Evolutionary conservation across 148 eudicot species (phyloP).

Genomic region (Rhododendron griersonianum): DNA sequence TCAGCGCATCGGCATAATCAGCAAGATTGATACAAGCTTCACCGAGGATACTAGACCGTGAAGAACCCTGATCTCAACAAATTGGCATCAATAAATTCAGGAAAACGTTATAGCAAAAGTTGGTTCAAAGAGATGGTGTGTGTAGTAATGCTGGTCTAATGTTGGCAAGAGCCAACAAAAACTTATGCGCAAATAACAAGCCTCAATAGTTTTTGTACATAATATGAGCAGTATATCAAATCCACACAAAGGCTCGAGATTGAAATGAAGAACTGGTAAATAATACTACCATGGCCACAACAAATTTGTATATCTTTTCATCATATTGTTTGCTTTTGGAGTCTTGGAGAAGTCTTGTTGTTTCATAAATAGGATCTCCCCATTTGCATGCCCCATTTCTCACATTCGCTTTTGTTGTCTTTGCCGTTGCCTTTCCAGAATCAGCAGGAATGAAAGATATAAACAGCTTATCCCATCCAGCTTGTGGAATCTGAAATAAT

Average conservation of each 20-base stretch:
- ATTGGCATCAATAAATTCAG: conserved; percentile 1
- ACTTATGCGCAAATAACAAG: neutral
- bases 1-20: conserved; percentile 79
- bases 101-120: neutral
- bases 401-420: conserved; percentile 90
- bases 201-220: neutral
- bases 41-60: conserved; percentile 88
- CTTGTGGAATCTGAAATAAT: conserved; percentile 66
- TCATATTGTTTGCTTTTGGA: conserved; percentile 72
- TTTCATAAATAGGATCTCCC: conserved; percentile 98
- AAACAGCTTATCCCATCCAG: conserved; percentile 93
- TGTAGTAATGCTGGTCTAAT: neutral
- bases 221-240: neutral
- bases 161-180: neutral
- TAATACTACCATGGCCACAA: conserved; percentile 77
- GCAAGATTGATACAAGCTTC: conserved; percentile 95
- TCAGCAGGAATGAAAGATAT: conserved; percentile 83
- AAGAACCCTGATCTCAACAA: conserved; percentile 62
- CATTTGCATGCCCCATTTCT: conserved; percentile 97
- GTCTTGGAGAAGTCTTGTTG: conserved; percentile 90
- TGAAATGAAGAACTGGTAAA: neutral
- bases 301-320: conserved; percentile 89
- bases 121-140: conserved; percentile 2
- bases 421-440: conserved; percentile 78
- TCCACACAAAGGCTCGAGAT: neutral